Evolutionary conservation across 2,329 filamentous ascomycete genomes (phyloP).

Genomic region (Monosporascus sp.): DNA sequence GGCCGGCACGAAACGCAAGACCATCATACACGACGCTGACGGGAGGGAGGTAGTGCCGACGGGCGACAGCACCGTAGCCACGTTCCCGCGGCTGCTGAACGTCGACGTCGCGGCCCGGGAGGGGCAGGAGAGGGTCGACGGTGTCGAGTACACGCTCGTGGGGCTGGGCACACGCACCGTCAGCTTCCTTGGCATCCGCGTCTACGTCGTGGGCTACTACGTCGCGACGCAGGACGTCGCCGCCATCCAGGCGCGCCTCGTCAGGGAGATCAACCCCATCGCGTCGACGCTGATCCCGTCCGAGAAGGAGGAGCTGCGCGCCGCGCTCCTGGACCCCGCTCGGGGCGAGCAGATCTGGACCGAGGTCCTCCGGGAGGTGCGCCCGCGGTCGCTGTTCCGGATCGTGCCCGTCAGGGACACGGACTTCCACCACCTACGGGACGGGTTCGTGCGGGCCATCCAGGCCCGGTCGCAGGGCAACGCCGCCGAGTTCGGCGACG

Average conservation of each 20-base stretch:
- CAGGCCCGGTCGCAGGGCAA: conserved; percentile 62
- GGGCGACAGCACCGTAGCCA: conserved; percentile 72
- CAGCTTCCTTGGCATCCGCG: conserved; percentile 82
- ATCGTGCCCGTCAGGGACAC: conserved; percentile 90
- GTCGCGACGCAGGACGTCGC: conserved; percentile 78
- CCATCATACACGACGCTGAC: conserved; percentile 60
- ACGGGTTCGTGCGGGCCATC: conserved; percentile 85
- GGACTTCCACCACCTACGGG: conserved; percentile 86
- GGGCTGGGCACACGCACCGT: conserved; percentile 86
- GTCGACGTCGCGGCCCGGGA: conserved; percentile 36
- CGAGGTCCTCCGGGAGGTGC: conserved; percentile 57
- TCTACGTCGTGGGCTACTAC: conserved; percentile 93
- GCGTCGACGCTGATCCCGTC: conserved; percentile 78
- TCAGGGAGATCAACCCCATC: conserved; percentile 67
- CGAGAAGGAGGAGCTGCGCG: conserved; percentile 71
- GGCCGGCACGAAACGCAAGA: conserved; percentile 46
- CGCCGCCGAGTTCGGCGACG: conserved; percentile 55
- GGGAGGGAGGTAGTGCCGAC: conserved; percentile 73
- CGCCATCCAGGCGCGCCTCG: conserved; percentile 69
- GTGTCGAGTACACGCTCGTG: conserved; percentile 75
- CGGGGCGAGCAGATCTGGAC: conserved; percentile 71
- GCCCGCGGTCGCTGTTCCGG: conserved; percentile 71
- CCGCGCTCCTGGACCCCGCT: conserved; percentile 62
- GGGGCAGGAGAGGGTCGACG: conserved; percentile 26
- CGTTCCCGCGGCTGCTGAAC: conserved; percentile 68